A percentile compares a stretch with the other conserved stretches of the same genome.
Evolutionary conservation across 768 basidiomycete species (phyloP).

Genomic region (Boletus rex-veris): DNA sequence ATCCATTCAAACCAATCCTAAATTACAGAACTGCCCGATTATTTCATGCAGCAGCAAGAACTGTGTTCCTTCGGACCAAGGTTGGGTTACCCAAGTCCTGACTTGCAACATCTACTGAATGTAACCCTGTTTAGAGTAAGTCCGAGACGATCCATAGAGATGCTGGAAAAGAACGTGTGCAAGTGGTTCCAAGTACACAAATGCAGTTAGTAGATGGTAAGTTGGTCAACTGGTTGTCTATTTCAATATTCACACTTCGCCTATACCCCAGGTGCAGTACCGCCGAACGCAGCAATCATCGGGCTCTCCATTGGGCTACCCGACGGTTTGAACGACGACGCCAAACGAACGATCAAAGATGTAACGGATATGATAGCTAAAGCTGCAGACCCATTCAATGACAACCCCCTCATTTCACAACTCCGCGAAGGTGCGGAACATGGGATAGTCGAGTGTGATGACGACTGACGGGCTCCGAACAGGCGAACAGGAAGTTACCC

Average conservation of each 20-base stretch:
- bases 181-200: background rate
- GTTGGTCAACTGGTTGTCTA: background rate
- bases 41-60: background rate
- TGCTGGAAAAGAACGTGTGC: background rate
- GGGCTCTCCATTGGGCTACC: background rate
- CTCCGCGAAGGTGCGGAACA: background rate
- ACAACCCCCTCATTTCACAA: background rate
- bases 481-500: background rate
- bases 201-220: background rate
- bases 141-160: slow-evolving; percentile 8
- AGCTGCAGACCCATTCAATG: background rate
- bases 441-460: background rate
- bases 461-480: background rate
- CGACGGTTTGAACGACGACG: background rate
- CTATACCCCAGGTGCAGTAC: background rate
- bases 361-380: background rate
- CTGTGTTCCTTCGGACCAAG: background rate
- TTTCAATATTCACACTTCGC: background rate
- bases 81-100: background rate
- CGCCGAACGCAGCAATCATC: background rate
- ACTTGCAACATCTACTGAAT: too few relatives aligned
- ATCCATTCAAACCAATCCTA: too few relatives aligned
- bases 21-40: background rate
- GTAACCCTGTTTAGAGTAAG: background rate
- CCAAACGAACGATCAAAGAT: background rate